Base-by-base conservation (phyloP, 495 filamentous ascomycete species). In the Talaromyces adpressus region DNA sequence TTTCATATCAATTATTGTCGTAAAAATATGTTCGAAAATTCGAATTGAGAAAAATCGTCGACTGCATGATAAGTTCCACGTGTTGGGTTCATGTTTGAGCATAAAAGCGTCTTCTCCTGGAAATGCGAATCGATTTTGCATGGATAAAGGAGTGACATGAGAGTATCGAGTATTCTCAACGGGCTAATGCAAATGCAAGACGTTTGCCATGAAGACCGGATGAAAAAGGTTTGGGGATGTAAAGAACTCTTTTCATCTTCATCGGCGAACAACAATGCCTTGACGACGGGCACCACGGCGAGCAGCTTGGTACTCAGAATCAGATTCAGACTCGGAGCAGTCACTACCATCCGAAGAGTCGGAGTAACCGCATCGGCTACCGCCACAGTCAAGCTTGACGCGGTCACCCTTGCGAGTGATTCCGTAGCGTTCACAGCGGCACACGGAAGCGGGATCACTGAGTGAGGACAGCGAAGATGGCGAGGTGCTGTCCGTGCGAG, bases 351-450 rank as follows among this genome's bases (percentile, higher is more conserved):
- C 80, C 2, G 82, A 84, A n/a, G 75, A 77, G 68, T 81, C 78
- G 67, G 87, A 83, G 78, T 89, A 93, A 63, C 89, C 89, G 74
- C 92, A 97, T 71, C 91, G 87, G 64, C 84, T 79, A 65, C 92
- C 92, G 52, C 91, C 91, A 69, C 92, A 97, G 83, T 97, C 92
- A 65, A 97, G 85, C 84, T 92, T 94, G 84, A 97, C 89, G 62
- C 91, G 85, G 72, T 92, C 89, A 64, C 92, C 92, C 78, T 87
- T 86, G 77, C 92, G 90, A 63, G 92, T 97, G 81, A 97, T 95
- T 62, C 92, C 92, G 80, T 94, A 97, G 80, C 92, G 91, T 69
- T 97, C 90, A 77, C 92, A 97, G 64, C 85, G 88, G 83, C 92
- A 97, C 62, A 77, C 71, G 45, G 81, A 79, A 57, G 85, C 84